Conservation (phyloP, 1,284 basidiomycete genomes). For the Leccinum angustisporum region DNA sequence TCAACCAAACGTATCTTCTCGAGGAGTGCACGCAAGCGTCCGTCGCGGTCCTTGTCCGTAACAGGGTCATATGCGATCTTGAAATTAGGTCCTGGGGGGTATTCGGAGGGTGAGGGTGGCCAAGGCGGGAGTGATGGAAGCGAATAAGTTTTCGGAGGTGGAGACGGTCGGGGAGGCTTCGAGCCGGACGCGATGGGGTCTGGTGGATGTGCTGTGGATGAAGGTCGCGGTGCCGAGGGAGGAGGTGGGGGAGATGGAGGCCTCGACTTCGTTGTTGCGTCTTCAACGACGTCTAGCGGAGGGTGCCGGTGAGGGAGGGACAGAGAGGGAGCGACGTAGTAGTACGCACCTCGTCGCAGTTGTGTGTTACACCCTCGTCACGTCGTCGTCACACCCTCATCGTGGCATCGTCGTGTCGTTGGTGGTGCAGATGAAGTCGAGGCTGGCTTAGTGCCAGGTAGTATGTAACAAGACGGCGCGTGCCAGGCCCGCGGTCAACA, state of each 20-base stretch:
- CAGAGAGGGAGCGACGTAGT: too few relatives aligned
- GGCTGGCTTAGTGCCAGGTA: too few relatives aligned
- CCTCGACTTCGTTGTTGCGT: slow-evolving; percentile 8
- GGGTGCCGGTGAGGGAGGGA: too few relatives aligned
- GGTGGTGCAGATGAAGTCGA: too few relatives aligned
- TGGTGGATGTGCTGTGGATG: slow-evolving; percentile 21
- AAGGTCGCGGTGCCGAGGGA: slow-evolving; percentile 26
- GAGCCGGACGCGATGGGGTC: slow-evolving; percentile 33
- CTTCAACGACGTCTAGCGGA: too few relatives aligned
- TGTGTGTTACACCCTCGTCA: too few relatives aligned
- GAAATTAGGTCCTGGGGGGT: slow-evolving; percentile 48
- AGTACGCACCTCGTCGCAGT: too few relatives aligned
- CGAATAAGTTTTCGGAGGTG: slow-evolving; percentile 33
- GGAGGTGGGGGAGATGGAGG: slow-evolving; percentile 23
- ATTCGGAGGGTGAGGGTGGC: slow-evolving; percentile 47
- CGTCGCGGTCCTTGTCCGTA: slow-evolving; percentile 47
- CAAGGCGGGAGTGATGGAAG: slow-evolving; percentile 43
- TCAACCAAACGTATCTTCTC: slow-evolving; percentile 49
- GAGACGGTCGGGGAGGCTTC: slow-evolving; percentile 17
- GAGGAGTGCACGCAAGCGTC: slow-evolving; percentile 48
- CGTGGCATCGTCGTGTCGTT: too few relatives aligned
- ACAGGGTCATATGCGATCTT: slow-evolving; percentile 65
- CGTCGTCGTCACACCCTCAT: too few relatives aligned
- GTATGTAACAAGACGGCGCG: too few relatives aligned
- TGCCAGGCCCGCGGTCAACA: too few relatives aligned